These are phyloP conservation scores for Rhododendron griersonianum DNA, from an alignment of 148 eudicot genomes.

Conservation along the genomic window DNA sequence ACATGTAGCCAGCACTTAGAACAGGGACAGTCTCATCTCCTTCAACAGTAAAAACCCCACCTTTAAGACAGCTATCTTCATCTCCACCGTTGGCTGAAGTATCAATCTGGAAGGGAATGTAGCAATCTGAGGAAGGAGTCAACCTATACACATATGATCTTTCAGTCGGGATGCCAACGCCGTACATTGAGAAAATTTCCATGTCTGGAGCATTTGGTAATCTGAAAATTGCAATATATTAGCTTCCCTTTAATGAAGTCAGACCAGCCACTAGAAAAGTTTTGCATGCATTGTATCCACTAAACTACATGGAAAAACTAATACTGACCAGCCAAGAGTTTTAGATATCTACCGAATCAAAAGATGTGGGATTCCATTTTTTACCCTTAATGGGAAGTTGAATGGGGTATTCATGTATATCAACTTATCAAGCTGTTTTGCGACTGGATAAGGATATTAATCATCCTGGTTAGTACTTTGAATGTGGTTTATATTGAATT, in stretches of 20 bases:
- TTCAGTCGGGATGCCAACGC: constrained; percentile 90
- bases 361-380: not conserved
- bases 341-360: not conserved
- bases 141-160: constrained; percentile 75
- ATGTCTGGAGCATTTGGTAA: constrained; percentile 95
- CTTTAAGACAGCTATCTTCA: constrained; percentile 48
- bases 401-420: not conserved
- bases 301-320: not conserved
- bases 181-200: constrained; percentile 85
- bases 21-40: constrained; percentile 96
- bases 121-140: constrained; percentile 66
- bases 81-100: constrained; percentile 52
- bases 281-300: not conserved
- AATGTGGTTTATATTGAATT: not conserved
- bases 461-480: not conserved
- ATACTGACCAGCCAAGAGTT: not conserved
- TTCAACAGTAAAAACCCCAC: constrained; percentile 65
- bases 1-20: constrained; percentile 89
- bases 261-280: not conserved
- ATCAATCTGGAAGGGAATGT: constrained; percentile 80
- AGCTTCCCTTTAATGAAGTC: not conserved
- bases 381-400: not conserved
- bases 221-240: constrained; percentile 33
- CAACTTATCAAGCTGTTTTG: not conserved
- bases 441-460: not conserved